These are phyloP conservation scores for Blepharisma stoltei DNA, from an alignment of 73 alveolate species.

Conservation along the genomic window DNA sequence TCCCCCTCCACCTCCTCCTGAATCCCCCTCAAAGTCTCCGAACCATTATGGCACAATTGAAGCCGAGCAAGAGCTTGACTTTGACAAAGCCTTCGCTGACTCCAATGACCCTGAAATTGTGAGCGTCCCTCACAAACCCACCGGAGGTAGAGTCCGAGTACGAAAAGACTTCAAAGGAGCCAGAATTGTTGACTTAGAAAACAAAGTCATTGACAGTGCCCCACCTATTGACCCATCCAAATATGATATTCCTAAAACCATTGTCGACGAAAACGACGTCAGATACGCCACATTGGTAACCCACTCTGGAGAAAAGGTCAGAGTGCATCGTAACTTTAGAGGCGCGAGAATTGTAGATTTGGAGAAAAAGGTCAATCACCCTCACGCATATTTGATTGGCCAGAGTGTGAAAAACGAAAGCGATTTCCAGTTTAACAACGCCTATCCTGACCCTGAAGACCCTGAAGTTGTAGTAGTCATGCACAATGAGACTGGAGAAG, in stretches of 20 bases:
- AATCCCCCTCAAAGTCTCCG: background rate
- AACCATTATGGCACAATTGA: background rate
- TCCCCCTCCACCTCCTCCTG: no score
- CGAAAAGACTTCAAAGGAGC: slow-evolving; percentile 30
- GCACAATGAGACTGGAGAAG: slow-evolving; percentile 28
- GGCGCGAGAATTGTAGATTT: slow-evolving; percentile 22
- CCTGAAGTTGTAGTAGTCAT: slow-evolving; percentile 29
- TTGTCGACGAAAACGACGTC: slow-evolving; percentile 23
- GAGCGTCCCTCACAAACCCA: background rate
- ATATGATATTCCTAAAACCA: background rate
- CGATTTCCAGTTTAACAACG: slow-evolving; percentile 30
- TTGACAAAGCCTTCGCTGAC: slow-evolving; percentile 26
- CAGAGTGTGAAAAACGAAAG: slow-evolving; percentile 21
- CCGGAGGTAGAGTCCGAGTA: background rate
- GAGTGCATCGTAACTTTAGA: background rate
- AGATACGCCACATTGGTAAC: slow-evolving; percentile 4
- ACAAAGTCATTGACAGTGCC: slow-evolving; percentile 14
- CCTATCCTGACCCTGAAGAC: slow-evolving; percentile 28
- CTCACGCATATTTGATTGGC: slow-evolving; percentile 22
- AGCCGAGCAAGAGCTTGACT: slow-evolving; percentile 2
- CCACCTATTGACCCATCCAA: slow-evolving; percentile 5
- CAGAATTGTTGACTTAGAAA: slow-evolving; percentile 20
- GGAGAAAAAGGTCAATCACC: slow-evolving; percentile 22
- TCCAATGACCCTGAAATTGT: slow-evolving; percentile 18
- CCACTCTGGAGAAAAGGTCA: background rate